Conservation (phyloP, 73 alveolate genomes). For the Paramecium caudatum region DNA sequence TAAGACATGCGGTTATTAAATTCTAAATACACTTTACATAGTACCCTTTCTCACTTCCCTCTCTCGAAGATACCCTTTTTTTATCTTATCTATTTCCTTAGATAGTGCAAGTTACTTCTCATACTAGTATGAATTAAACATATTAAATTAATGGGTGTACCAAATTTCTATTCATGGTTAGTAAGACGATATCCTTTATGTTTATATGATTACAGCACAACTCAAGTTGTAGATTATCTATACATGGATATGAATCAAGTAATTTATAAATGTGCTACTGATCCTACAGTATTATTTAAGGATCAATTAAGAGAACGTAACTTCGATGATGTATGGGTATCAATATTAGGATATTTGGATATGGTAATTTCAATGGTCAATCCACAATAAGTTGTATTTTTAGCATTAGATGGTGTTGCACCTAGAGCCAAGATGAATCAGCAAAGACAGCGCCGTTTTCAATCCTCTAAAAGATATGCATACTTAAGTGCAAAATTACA, state of each 20-base stretch:
- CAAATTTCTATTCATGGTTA: constrained; percentile 96
- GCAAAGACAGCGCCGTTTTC: constrained; percentile 97
- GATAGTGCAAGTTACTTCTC: constrained; percentile 23
- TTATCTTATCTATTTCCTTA: constrained; percentile 49
- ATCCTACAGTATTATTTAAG: constrained; percentile 85
- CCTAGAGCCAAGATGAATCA: constrained; percentile 99
- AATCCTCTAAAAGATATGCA: constrained; percentile 86
- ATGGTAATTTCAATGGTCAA: constrained; percentile 88
- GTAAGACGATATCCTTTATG: constrained; percentile 95
- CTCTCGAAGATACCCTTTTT: constrained; percentile 25
- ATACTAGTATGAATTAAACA: constrained; percentile 45
- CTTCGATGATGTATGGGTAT: constrained; percentile 87
- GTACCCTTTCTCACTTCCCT: constrained; percentile 54
- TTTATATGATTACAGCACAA: constrained; percentile 85
- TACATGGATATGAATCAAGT: constrained; percentile 98
- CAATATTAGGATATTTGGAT: constrained; percentile 92
- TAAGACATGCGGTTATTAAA: constrained; percentile 40
- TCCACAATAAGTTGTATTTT: constrained; percentile 91
- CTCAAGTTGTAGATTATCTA: constrained; percentile 93
- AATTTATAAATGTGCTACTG: constrained; percentile 94
- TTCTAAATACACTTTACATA: not conserved
- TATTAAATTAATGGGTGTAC: constrained; percentile 95
- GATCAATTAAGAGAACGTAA: constrained; percentile 84
- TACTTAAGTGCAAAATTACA: constrained; percentile 80
- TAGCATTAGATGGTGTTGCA: constrained; percentile 98